Percentiles rank a stretch among this genome's conserved stretches.
phyloP scores from a whole-genome alignment of 176 grass and related monocot species.

The Ensete glaucum region DNA sequence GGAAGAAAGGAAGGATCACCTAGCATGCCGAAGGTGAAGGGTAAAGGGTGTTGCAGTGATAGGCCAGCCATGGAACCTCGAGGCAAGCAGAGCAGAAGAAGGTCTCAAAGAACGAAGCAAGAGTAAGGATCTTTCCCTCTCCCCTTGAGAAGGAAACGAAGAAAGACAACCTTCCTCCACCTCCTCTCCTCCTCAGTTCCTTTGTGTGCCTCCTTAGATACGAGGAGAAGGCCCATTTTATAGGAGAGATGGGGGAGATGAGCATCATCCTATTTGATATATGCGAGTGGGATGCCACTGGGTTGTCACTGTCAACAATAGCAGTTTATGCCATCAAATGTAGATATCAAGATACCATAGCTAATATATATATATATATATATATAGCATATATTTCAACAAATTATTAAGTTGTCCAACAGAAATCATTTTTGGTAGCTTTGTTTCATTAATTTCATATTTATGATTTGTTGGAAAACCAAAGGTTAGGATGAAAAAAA shows the following conservation, averaged over 20 bases:
- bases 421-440: too few relatives aligned
- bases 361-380: too few relatives aligned
- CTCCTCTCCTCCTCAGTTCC: background rate
- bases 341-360: too few relatives aligned
- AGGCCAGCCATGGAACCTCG: conserved; percentile 31
- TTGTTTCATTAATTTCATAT: too few relatives aligned
- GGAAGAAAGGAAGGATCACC: conserved; percentile 21
- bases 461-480: too few relatives aligned
- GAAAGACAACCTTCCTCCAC: background rate
- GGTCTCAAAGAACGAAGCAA: conserved; percentile 11
- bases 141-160: conserved; percentile 1
- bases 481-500: too few relatives aligned
- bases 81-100: background rate
- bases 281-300: too few relatives aligned
- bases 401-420: too few relatives aligned
- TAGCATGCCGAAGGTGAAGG: conserved; percentile 65
- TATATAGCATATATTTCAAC: too few relatives aligned
- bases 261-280: too few relatives aligned
- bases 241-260: background rate
- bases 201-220: background rate
- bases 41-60: conserved; percentile 53
- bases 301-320: too few relatives aligned
- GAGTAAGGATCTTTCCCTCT: conserved; percentile 20
- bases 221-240: background rate
- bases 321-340: too few relatives aligned